Percentiles rank a stretch among this genome's conserved stretches.
Evolutionary conservation across 2,329 filamentous ascomycete species (phyloP).

Genomic region (Aquanectria penicillioides): DNA sequence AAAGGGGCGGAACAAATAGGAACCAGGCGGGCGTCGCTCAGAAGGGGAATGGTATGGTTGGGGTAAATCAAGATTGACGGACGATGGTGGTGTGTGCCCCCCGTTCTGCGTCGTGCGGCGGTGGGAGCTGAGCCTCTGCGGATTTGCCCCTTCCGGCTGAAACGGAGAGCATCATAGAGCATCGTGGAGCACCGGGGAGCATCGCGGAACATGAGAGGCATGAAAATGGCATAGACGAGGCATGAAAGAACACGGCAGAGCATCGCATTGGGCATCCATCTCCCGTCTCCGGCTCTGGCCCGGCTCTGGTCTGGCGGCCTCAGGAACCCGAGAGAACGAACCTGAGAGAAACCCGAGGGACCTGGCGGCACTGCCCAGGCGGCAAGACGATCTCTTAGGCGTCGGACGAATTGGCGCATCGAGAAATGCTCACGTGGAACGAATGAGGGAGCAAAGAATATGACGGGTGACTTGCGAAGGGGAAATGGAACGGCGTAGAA

Average conservation of each 20-base stretch:
- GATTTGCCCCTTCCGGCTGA: too few relatives aligned
- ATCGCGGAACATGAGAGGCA: too few relatives aligned
- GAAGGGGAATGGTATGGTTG: background rate
- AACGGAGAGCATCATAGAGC: too few relatives aligned
- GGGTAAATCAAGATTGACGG: background rate
- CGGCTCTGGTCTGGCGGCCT: too few relatives aligned
- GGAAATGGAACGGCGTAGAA: slow-evolving; percentile 3
- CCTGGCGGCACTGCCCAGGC: background rate
- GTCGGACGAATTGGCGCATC: slow-evolving; percentile 20
- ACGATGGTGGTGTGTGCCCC: too few relatives aligned
- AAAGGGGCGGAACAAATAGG: background rate
- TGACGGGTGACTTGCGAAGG: background rate
- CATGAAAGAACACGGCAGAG: too few relatives aligned
- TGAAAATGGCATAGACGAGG: too few relatives aligned
- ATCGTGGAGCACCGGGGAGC: too few relatives aligned
- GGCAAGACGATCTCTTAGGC: background rate
- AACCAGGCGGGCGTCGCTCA: background rate
- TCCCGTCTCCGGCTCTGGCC: too few relatives aligned
- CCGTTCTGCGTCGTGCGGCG: too few relatives aligned
- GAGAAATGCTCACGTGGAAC: slow-evolving; percentile 18
- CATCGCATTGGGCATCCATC: slow-evolving; percentile 21
- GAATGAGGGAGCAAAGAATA: slow-evolving; percentile 1
- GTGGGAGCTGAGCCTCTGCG: too few relatives aligned
- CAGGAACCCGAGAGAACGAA: too few relatives aligned
- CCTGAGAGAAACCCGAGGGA: background rate